phyloP scores from a whole-genome alignment of 768 basidiomycete species.

The Tricholoma sp. region DNA sequence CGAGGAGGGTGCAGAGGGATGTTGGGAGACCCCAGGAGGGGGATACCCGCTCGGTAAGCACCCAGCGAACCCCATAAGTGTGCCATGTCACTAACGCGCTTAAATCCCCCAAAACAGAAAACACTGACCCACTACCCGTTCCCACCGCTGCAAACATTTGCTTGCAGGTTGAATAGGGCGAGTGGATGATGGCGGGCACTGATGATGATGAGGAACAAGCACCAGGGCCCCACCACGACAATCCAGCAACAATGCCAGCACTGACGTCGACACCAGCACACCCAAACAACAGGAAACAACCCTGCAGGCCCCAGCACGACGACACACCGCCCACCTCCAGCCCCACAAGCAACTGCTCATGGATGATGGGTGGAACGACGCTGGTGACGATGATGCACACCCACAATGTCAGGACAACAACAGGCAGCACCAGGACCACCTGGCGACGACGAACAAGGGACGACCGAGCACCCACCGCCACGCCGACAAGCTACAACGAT shows the following conservation, averaged over 20 bases:
- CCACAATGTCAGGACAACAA: no score
- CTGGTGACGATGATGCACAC: background rate
- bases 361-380: background rate
- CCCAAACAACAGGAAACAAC: background rate
- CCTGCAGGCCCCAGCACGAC: background rate
- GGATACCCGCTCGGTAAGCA: no score
- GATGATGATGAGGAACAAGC: background rate
- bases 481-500: no score
- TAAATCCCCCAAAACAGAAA: background rate
- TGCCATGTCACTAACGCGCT: background rate
- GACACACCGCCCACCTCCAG: background rate
- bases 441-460: no score
- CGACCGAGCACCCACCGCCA: no score
- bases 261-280: background rate
- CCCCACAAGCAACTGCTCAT: background rate
- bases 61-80: background rate
- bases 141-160: background rate
- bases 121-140: background rate
- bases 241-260: background rate
- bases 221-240: background rate
- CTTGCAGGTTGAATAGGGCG: background rate
- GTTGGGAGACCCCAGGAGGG: no score
- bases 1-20: background rate
- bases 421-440: no score
- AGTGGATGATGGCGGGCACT: background rate